These are phyloP conservation scores for Ceratocystis variospora DNA, from an alignment of 2,329 filamentous ascomycete genomes.

Conservation along the genomic window DNA sequence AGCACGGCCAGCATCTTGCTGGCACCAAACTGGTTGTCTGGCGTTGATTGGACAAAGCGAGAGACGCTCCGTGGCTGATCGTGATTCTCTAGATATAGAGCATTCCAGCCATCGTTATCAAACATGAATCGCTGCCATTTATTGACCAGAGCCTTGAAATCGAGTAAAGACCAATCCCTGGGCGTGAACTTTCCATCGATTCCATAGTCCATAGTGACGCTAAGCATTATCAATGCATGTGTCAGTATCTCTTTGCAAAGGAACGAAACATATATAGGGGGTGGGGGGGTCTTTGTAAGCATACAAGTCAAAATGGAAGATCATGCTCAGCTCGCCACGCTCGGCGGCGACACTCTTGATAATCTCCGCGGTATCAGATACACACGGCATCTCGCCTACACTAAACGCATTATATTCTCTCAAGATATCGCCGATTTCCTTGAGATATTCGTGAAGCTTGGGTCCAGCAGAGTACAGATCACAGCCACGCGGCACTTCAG, in stretches of 20 bases:
- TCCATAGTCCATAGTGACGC: constrained; percentile 37
- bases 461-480: constrained; percentile 43
- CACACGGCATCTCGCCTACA: constrained; percentile 38
- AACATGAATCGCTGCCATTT: constrained; percentile 49
- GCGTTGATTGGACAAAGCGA: constrained; percentile 38
- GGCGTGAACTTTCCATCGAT: constrained; percentile 32
- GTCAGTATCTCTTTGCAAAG: constrained; percentile 20
- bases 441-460: constrained; percentile 33
- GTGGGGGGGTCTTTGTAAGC: constrained; percentile 23
- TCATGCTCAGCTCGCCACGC: constrained; percentile 52
- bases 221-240: constrained; percentile 18
- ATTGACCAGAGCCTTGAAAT: constrained; percentile 39
- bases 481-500: constrained; percentile 25
- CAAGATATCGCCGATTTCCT: constrained; percentile 33
- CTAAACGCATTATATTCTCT: constrained; percentile 37
- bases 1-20: constrained; percentile 48
- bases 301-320: constrained; percentile 54
- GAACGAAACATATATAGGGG: not conserved
- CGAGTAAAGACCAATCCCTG: constrained; percentile 33
- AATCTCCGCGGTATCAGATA: constrained; percentile 30
- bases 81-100: constrained; percentile 52
- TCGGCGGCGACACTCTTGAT: constrained; percentile 40
- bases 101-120: constrained; percentile 48
- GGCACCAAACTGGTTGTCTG: constrained; percentile 34
- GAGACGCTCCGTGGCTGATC: constrained; percentile 49